These are phyloP conservation scores for Magnolia kwangsiensis DNA, from an alignment of 164 flowering plant genomes.

Conservation along the genomic window DNA sequence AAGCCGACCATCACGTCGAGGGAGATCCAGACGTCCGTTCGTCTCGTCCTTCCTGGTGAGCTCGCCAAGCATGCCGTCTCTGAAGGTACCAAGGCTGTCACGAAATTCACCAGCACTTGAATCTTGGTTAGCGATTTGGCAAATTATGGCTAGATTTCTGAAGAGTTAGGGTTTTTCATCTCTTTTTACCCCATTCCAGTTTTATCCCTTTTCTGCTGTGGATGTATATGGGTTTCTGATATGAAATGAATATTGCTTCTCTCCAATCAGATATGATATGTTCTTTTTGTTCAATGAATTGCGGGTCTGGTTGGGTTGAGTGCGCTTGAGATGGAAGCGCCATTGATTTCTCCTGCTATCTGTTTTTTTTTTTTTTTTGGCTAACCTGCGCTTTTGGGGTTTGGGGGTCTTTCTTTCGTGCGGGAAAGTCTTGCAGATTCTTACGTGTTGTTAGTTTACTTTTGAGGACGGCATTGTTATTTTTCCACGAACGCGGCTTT, in stretches of 20 bases:
- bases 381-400: too few relatives aligned
- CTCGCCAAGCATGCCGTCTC: constrained; percentile 20
- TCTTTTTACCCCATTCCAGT: not conserved
- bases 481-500: too few relatives aligned
- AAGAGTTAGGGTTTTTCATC: not conserved
- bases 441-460: too few relatives aligned
- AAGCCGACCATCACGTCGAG: constrained; percentile 18
- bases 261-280: too few relatives aligned
- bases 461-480: too few relatives aligned
- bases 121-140: not conserved
- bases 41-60: constrained; percentile 21
- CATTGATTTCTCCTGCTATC: too few relatives aligned
- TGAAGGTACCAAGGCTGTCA: constrained; percentile 19
- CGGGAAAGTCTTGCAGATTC: too few relatives aligned
- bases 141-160: not conserved
- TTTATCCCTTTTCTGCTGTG: not conserved
- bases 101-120: constrained; percentile 22
- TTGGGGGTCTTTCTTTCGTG: too few relatives aligned
- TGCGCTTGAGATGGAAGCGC: too few relatives aligned
- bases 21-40: constrained; percentile 19
- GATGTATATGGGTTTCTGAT: not conserved
- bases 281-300: too few relatives aligned
- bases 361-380: too few relatives aligned
- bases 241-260: not conserved
- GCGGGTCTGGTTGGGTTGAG: too few relatives aligned